Base-by-base conservation (phyloP, 805 yeast genomes). In the Wickerhamomyces canadensis region DNA sequence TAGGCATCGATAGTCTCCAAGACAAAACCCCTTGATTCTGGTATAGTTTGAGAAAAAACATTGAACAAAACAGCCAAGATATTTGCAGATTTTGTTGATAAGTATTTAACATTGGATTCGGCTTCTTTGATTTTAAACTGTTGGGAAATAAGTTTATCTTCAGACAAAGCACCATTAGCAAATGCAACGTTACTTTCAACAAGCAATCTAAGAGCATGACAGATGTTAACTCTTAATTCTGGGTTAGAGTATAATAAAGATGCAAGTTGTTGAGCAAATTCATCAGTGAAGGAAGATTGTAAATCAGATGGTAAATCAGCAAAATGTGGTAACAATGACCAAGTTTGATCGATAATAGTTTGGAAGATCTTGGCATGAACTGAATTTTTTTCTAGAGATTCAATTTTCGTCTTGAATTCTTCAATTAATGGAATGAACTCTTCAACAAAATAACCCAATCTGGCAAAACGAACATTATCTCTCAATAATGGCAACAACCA, bases 401-500 rank as follows among this genome's bases (percentile, higher is more conserved):
- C 58, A 33, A 76, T 63, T 42, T 72, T 77, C 9, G 62, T 55
- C 33, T 71, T 70, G 50, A 82, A 84, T 40, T 69, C 63, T 27
- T 68, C 67, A 34, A 70, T 71, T 27, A 80, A 59, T 19, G 98
- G 98, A 13, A 83, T 59, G 36, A 93, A 72, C 27, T 78, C 67
- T 17, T 61, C 60, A 41, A 73, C 70, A 61, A 77, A 93, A 55
- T 70, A 85, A 0, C 72, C 65, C 38, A 93, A 65, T 33, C 72
- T 69, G 2, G 97, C 82, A 51, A 77, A 73, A 50, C 80, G 74
- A 19, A 87, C 83, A 52, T 85, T 79, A 52, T 89, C 97, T 64
- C 97, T 81, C 43, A 93, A 71, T 24, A 93, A 58, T 10, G 98
- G 98, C 46, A 93, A 71, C 50, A 93, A 55, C 97, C 98, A 93